phyloP scores from a whole-genome alignment of 345 rosid genomes.

The Trapa incisa region DNA sequence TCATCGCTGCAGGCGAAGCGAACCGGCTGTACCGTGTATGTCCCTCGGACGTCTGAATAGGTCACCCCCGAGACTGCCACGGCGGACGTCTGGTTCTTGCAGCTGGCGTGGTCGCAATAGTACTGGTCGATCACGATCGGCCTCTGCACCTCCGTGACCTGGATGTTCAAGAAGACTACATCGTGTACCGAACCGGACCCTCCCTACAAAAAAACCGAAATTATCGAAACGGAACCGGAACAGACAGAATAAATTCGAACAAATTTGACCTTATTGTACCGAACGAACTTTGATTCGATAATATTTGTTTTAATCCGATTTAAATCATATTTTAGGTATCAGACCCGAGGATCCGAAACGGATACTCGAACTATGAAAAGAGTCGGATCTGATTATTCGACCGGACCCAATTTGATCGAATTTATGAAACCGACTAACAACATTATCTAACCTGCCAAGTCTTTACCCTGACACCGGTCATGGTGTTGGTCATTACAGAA shows the following conservation, averaged over 20 bases:
- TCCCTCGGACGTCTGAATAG: slow-evolving; percentile 55
- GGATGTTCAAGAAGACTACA: slow-evolving; percentile 65
- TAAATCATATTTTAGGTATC: no score
- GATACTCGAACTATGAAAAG: no score
- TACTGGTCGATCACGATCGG: slow-evolving; percentile 83
- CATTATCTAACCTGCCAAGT: slow-evolving; percentile 59
- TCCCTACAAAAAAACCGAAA: slow-evolving; percentile 33
- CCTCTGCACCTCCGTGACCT: slow-evolving; percentile 44
- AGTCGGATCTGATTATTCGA: no score
- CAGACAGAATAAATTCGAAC: no score
- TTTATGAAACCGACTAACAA: no score
- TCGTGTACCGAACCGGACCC: slow-evolving; percentile 66
- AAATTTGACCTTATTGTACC: no score
- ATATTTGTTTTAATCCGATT: no score
- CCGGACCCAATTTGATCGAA: no score
- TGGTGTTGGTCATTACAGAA: slow-evolving; percentile 36
- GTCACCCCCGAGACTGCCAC: slow-evolving; percentile 54
- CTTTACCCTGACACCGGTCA: slow-evolving; percentile 70
- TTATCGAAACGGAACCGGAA: no score
- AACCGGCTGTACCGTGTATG: slow-evolving; percentile 49
- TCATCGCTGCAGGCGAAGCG: slow-evolving; percentile 70
- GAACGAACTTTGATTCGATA: no score
- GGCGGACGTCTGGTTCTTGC: slow-evolving; percentile 58
- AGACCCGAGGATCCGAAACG: no score
- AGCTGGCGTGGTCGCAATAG: slow-evolving; percentile 48